Percentiles rank a stretch among this genome's conserved stretches.
phyloP scores from a whole-genome alignment of 352 stramenopile genomes.

The Globisporangium megalacanthum region DNA sequence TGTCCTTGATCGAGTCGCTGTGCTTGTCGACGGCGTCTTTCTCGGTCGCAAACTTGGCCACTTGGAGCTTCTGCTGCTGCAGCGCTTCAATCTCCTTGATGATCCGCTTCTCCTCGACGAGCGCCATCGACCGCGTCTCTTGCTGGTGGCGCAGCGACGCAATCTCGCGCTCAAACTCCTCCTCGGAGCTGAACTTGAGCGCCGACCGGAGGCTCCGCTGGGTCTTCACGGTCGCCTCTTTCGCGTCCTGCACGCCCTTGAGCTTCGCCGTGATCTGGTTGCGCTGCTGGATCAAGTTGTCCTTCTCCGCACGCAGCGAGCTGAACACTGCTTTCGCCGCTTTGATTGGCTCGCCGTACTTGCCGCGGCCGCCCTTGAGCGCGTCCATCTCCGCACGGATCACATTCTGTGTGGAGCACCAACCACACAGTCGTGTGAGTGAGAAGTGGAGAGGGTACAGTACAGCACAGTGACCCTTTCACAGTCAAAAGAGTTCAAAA shows the following conservation, averaged over 20 bases:
- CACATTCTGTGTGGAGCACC: constrained; percentile 21
- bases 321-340: constrained; percentile 82
- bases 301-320: constrained; percentile 74
- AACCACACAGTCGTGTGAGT: background rate
- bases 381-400: constrained; percentile 75
- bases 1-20: constrained; percentile 78
- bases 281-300: constrained; percentile 83
- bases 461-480: background rate
- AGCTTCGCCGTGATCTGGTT: constrained; percentile 80
- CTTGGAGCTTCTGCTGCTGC: constrained; percentile 86
- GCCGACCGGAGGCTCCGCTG: constrained; percentile 52
- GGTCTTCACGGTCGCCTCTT: constrained; percentile 67
- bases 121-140: constrained; percentile 94
- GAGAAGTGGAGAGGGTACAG: background rate
- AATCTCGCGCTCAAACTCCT: constrained; percentile 93
- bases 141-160: constrained; percentile 84
- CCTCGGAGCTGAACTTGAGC: constrained; percentile 85
- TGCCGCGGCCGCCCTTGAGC: constrained; percentile 71
- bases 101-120: constrained; percentile 96
- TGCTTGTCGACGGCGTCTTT: constrained; percentile 79
- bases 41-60: constrained; percentile 78
- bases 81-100: constrained; percentile 96
- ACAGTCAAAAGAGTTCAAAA: background rate
- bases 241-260: constrained; percentile 76
- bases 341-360: constrained; percentile 86